Percentiles rank a stretch among this genome's conserved stretches.
These are phyloP conservation scores for Golovinomyces cichoracearum DNA, from an alignment of 2,329 filamentous ascomycete species.

Conservation along the genomic window DNA sequence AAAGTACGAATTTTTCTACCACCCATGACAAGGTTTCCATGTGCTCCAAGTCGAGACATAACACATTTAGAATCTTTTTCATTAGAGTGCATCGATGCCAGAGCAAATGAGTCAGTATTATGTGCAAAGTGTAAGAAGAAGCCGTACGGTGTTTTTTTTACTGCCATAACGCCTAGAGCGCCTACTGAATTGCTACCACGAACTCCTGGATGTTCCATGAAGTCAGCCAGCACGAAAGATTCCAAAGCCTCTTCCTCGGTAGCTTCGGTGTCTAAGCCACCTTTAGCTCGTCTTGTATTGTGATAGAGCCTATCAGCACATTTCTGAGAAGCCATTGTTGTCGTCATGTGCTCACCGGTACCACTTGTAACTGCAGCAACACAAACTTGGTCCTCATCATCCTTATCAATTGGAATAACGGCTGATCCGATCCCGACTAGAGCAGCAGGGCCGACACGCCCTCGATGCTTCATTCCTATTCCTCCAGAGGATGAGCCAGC, in stretches of 20 bases:
- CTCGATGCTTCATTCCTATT: conserved; percentile 93
- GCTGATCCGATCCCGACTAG: conserved; percentile 77
- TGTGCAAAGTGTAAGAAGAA: conserved; percentile 81
- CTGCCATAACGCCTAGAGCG: conserved; percentile 69
- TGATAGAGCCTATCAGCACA: conserved; percentile 70
- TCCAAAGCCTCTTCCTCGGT: conserved; percentile 56
- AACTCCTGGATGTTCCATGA: conserved; percentile 78
- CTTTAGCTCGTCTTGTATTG: conserved; percentile 30
- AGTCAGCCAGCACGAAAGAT: conserved; percentile 63
- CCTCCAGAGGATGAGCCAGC: conserved; percentile 90
- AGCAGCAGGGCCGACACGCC: conserved; percentile 74
- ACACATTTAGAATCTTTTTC: conserved; percentile 53
- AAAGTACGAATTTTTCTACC: conserved; percentile 13
- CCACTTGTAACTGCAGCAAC: conserved; percentile 79
- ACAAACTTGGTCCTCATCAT: conserved; percentile 39
- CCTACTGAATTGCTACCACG: conserved; percentile 52
- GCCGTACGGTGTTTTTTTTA: conserved; percentile 57
- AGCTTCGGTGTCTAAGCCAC: conserved; percentile 36
- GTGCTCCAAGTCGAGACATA: conserved; percentile 43
- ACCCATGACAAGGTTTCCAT: conserved; percentile 13
- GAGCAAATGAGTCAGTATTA: conserved; percentile 71
- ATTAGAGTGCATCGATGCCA: conserved; percentile 66
- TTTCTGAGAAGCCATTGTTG: conserved; percentile 66
- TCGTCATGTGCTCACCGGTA: conserved; percentile 94
- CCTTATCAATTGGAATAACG: conserved; percentile 50